These are phyloP conservation scores for Atkinsonella texensis DNA, from an alignment of 2,329 filamentous ascomycete genomes.

Conservation along the genomic window DNA sequence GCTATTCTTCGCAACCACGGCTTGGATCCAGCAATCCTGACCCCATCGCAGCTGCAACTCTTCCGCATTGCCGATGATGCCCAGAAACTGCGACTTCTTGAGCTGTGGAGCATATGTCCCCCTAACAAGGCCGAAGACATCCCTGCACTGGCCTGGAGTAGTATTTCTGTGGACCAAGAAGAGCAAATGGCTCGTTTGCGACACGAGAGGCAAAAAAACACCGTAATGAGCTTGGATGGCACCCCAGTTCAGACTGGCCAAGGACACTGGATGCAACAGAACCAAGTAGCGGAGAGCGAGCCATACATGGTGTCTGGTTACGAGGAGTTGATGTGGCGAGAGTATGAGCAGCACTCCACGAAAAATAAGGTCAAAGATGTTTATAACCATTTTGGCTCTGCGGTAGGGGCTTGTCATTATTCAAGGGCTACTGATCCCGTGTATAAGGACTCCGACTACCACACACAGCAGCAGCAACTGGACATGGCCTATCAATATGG, in stretches of 20 bases:
- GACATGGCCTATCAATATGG: constrained; percentile 61
- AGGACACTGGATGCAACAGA: constrained; percentile 36
- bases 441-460: constrained; percentile 40
- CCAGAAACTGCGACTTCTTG: constrained; percentile 63
- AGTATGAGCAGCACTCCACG: constrained; percentile 38
- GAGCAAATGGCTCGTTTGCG: constrained; percentile 47
- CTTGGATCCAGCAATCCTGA: constrained; percentile 58
- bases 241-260: constrained; percentile 39
- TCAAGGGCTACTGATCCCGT: constrained; percentile 54
- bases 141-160: constrained; percentile 39
- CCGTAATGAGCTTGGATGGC: constrained; percentile 41
- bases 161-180: constrained; percentile 44
- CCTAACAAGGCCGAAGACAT: constrained; percentile 47
- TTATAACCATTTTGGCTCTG: constrained; percentile 32
- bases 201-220: constrained; percentile 36
- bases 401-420: constrained; percentile 31
- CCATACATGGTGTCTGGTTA: constrained; percentile 82
- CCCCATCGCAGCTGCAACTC: constrained; percentile 62
- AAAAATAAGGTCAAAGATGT: constrained; percentile 25
- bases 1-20: constrained; percentile 51
- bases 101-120: constrained; percentile 76
- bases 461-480: constrained; percentile 37
- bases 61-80: constrained; percentile 63
- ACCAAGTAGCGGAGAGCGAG: constrained; percentile 41
- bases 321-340: constrained; percentile 52